Conservation (phyloP, 345 rosid genomes). For the Arabidopsis arenosa region DNA sequence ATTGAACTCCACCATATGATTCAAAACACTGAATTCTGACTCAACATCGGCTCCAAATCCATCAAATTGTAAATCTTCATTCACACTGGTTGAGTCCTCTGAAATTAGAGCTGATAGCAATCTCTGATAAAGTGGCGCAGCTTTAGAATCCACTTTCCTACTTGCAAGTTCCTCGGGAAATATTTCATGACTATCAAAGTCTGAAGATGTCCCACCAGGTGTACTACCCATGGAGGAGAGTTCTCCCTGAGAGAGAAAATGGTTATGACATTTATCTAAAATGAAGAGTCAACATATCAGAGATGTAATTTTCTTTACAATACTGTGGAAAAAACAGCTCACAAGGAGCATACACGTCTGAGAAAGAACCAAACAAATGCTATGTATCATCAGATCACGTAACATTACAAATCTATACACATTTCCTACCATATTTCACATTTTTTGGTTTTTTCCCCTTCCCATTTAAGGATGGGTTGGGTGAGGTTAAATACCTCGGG, state of each 20-base stretch:
- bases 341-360: not conserved
- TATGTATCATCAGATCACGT: not conserved
- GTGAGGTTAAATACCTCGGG: not conserved
- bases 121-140: conserved; percentile 72
- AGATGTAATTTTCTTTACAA: conserved; percentile 20
- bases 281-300: conserved; percentile 4
- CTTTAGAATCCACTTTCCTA: conserved; percentile 49
- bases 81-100: conserved; percentile 60
- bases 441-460: not conserved
- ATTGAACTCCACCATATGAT: conserved; percentile 60
- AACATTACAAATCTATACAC: conserved; percentile 9
- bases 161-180: conserved; percentile 45
- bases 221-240: conserved; percentile 31
- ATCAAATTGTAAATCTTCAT: conserved; percentile 58
- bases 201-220: conserved; percentile 38
- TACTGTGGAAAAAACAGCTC: conserved; percentile 4
- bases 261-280: conserved; percentile 31
- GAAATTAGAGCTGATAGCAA: conserved; percentile 84
- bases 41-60: conserved; percentile 65
- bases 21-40: conserved; percentile 60
- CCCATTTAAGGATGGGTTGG: not conserved
- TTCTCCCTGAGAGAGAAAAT: conserved; percentile 43
- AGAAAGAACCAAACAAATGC: not conserved
- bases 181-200: conserved; percentile 43
- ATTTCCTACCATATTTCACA: conserved; percentile 16